Conservation (phyloP, 1,284 basidiomycete species). For the Cystobasidium sp. region DNA sequence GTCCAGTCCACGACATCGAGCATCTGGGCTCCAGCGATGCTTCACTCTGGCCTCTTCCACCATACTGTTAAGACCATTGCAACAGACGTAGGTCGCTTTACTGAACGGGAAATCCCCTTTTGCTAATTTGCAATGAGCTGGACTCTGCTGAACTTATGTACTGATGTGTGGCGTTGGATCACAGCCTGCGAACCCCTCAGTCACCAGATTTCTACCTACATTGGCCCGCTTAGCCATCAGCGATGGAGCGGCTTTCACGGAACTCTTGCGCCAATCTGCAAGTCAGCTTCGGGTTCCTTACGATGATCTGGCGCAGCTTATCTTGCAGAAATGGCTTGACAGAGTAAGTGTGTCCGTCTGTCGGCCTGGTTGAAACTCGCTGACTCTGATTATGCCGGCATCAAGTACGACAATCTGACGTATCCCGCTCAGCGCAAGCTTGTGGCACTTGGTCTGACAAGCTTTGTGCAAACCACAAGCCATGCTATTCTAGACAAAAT, state of each 20-base stretch:
- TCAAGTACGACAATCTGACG: slow-evolving; percentile 52
- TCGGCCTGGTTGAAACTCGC: neutral
- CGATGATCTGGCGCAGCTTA: slow-evolving; percentile 42
- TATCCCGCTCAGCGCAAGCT: slow-evolving; percentile 51
- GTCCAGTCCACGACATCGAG: slow-evolving; percentile 38
- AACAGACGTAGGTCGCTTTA: slow-evolving; percentile 2
- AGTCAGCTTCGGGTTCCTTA: slow-evolving; percentile 20
- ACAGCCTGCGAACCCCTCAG: slow-evolving; percentile 44
- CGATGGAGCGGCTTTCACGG: slow-evolving; percentile 45
- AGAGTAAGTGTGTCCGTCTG: slow-evolving; percentile 40
- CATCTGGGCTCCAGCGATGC: slow-evolving; percentile 45
- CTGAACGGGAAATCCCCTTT: too few relatives aligned
- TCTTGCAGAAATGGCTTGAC: slow-evolving; percentile 48
- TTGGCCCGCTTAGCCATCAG: slow-evolving; percentile 49
- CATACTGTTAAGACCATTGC: neutral
- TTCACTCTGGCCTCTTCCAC: slow-evolving; percentile 29
- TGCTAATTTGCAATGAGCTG: too few relatives aligned
- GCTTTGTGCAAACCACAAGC: slow-evolving; percentile 43
- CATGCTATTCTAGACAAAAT: slow-evolving; percentile 45
- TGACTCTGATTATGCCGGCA: slow-evolving; percentile 1
- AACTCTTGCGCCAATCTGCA: slow-evolving; percentile 45
- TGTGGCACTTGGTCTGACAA: slow-evolving; percentile 50
- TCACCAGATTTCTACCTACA: slow-evolving; percentile 50
- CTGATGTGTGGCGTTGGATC: neutral
- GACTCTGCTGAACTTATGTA: too few relatives aligned